Evolutionary conservation across 176 grass and related monocot genomes (phyloP).

Genomic region (Cenchrus americanus): DNA sequence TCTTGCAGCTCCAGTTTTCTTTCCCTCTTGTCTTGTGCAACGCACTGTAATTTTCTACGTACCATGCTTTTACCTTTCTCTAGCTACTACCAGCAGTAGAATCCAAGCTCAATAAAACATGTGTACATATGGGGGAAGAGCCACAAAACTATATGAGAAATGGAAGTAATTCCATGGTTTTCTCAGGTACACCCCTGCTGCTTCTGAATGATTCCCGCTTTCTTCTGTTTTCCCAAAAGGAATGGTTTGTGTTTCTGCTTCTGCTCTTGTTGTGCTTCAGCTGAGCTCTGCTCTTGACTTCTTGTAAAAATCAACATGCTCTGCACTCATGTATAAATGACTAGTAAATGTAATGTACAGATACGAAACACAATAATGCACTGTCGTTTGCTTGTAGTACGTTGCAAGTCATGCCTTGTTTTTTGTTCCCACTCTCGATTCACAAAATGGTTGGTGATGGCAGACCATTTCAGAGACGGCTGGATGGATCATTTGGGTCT

Average conservation of each 20-base stretch:
- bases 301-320: not conserved
- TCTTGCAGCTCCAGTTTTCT: not conserved
- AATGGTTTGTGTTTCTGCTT: not conserved
- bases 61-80: not conserved
- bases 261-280: not conserved
- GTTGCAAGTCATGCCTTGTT: not conserved
- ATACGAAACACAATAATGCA: not conserved
- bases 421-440: not conserved
- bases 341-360: not conserved
- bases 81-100: not conserved
- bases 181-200: not conserved
- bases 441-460: too few relatives aligned
- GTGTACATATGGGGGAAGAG: constrained; percentile 22
- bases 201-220: not conserved
- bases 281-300: not conserved
- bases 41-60: constrained; percentile 28
- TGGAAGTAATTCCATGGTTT: constrained; percentile 66
- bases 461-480: not conserved
- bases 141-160: constrained; percentile 25
- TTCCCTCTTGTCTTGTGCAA: not conserved
- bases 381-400: constrained; percentile 9
- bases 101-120: constrained; percentile 40
- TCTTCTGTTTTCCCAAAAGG: not conserved
- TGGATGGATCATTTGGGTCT: not conserved
- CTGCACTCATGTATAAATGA: not conserved